These are phyloP conservation scores for Pecoramyces ruminantium DNA, from an alignment of 192 early-diverging fungal species.

Conservation along the genomic window DNA sequence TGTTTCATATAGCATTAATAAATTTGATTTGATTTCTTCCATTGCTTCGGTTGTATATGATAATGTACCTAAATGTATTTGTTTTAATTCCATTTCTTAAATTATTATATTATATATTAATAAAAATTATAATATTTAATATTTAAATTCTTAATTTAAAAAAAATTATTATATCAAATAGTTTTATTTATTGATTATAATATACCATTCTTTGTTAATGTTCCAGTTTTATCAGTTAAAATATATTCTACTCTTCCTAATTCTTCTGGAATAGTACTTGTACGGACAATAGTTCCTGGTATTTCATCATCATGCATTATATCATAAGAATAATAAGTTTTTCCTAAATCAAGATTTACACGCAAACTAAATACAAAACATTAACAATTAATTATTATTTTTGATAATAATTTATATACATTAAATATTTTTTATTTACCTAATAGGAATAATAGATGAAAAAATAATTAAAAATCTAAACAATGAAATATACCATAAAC, in stretches of 20 bases:
- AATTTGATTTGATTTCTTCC: constrained; percentile 62
- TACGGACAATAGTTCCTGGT: constrained; percentile 71
- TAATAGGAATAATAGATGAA: constrained; percentile 90
- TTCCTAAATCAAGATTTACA: constrained; percentile 94
- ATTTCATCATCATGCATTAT: constrained; percentile 82
- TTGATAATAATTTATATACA: no score
- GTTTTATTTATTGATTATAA: constrained; percentile 2
- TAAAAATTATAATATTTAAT: constrained; percentile 11
- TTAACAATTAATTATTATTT: no score
- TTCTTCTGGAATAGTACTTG: constrained; percentile 89
- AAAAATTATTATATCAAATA: constrained; percentile 12
- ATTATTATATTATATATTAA: not conserved
- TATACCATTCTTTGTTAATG: constrained; percentile 77
- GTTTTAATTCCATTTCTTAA: constrained; percentile 83
- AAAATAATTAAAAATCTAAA: constrained; percentile 90
- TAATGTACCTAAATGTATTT: constrained; percentile 90
- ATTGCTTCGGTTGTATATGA: constrained; percentile 76
- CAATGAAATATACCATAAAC: constrained; percentile 78
- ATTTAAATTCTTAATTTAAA: constrained; percentile 37
- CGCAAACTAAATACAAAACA: constrained; percentile 35
- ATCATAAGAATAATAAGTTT: constrained; percentile 73
- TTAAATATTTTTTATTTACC: no score
- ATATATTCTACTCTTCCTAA: constrained; percentile 85
- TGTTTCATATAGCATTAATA: constrained; percentile 19
- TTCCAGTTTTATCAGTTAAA: constrained; percentile 90